Evolutionary conservation across 2,329 filamentous ascomycete genomes (phyloP), one percentile per base, ranked within the genome.

Genomic region (Didymella lethalis): DNA sequence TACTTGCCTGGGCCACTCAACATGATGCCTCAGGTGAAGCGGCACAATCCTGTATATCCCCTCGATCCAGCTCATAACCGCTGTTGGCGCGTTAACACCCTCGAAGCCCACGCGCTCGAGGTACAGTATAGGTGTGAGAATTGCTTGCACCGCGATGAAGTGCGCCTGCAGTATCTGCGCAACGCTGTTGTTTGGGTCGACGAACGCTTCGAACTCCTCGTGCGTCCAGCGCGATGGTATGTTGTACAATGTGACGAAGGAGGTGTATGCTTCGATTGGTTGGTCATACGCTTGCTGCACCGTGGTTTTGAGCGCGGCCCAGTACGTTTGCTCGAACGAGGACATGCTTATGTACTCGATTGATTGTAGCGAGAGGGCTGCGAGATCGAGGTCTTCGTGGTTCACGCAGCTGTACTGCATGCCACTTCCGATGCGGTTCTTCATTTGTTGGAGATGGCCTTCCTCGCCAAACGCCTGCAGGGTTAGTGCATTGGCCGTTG

Each of bases 141-240:
- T 69, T 0, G 80, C 71, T 50, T 83, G 79, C 0, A 82, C 64
- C 1, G 79, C 76, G n/a, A 83, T 75, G 63, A 82, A 83, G 63
- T 83, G 80, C 7, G 78, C 73, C 5, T 83, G 73, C 5, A 84
- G 67, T 3, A 83, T 76, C 28, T 79, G 79, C 0, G 79, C 74
- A 4, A 79, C 62, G 44, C 66, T 66, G 51, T 84, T 83, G 38
- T 69, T 66, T 0, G 78, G 72, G 41, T 79, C 72, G 57, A 82
- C 74, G 65, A 83, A 82, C 1, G 71, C 68, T 41, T 77, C 73
- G 58, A 84, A 83, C 18, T 77, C 67, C 2, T 74, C 71, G 46
- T 79, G 74, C 2, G 73, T 73, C 69, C 81, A 75, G 6, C 70
- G 60, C 26, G 78, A 78, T 34, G 81, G 77, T 4, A 68, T 58